phyloP scores from a whole-genome alignment of 306 rosid species.

The Prunus kanzakura region DNA sequence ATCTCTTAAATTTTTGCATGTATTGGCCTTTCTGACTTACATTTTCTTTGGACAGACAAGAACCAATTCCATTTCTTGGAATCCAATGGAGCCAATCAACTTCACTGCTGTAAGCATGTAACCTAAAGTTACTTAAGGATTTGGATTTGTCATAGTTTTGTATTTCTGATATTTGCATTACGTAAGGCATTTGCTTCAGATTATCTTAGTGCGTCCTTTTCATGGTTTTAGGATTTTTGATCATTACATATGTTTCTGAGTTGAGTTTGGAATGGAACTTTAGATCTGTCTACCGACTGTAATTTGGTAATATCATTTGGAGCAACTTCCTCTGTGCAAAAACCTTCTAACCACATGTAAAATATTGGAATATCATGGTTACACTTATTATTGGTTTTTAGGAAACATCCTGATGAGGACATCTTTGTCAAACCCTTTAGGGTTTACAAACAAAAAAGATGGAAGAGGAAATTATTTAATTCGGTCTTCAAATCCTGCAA shows the following conservation, averaged over 20 bases:
- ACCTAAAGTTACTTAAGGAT: slow-evolving; percentile 1
- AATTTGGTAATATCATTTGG: neutral
- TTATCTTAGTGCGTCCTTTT: neutral
- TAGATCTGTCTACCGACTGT: neutral
- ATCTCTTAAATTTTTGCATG: neutral
- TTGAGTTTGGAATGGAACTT: neutral
- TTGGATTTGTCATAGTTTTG: neutral
- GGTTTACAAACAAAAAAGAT: no score
- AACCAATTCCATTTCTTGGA: slow-evolving; percentile 86
- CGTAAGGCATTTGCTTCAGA: neutral
- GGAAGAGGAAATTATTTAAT: no score
- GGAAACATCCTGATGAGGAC: neutral
- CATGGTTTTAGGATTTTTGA: slow-evolving; percentile 1
- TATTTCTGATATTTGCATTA: neutral
- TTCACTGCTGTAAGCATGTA: slow-evolving; percentile 78
- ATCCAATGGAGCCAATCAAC: slow-evolving; percentile 95
- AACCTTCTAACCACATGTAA: neutral
- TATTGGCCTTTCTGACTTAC: slow-evolving; percentile 32
- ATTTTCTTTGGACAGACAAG: slow-evolving; percentile 61
- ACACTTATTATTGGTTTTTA: neutral
- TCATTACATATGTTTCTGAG: slow-evolving; percentile 1
- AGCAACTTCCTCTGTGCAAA: neutral
- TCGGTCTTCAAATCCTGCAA: no score
- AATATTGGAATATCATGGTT: neutral
- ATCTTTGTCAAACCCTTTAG: no score